Conservation (phyloP, 2,329 filamentous ascomycete genomes). For the Chrysoporthe cubensis region DNA sequence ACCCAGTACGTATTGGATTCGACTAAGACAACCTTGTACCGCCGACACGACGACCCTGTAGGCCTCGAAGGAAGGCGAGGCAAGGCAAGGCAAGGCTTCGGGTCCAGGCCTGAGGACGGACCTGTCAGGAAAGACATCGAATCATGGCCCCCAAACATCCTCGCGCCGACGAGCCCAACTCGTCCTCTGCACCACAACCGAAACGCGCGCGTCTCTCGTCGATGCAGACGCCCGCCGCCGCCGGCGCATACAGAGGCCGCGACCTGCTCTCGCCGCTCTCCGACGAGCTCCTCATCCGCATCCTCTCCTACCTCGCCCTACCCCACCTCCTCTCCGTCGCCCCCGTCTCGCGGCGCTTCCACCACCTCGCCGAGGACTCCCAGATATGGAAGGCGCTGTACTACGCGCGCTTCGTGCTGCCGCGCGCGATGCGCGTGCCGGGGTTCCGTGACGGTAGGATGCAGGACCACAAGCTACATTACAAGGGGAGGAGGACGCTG, state of each 20-base stretch:
- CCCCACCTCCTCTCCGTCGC: slow-evolving; percentile 65
- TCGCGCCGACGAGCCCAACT: not conserved
- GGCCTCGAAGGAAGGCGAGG: not conserved
- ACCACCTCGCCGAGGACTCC: slow-evolving; percentile 74
- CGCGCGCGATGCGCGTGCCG: slow-evolving; percentile 75
- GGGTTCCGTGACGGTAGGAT: slow-evolving; percentile 51
- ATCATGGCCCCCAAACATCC: slow-evolving; percentile 22
- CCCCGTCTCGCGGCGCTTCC: slow-evolving; percentile 75
- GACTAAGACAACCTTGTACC: not conserved
- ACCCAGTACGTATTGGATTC: not conserved
- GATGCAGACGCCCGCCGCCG: not conserved
- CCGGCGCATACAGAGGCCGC: slow-evolving; percentile 20
- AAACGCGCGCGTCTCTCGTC: slow-evolving; percentile 17
- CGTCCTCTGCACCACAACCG: slow-evolving; percentile 5
- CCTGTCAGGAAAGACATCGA: not conserved
- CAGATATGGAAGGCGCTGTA: slow-evolving; percentile 92
- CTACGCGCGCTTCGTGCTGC: slow-evolving; percentile 83
- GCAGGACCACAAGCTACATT: slow-evolving; percentile 46
- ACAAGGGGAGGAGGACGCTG: slow-evolving; percentile 47
- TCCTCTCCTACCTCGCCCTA: slow-evolving; percentile 77
- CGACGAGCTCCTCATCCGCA: slow-evolving; percentile 84
- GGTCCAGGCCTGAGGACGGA: too few relatives aligned
- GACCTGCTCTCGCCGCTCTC: slow-evolving; percentile 77
- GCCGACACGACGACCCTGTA: not conserved
- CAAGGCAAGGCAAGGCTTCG: not conserved